Evolutionary conservation across 495 filamentous ascomycete genomes (phyloP).

Genomic region (Annulohypoxylon maeteangense): DNA sequence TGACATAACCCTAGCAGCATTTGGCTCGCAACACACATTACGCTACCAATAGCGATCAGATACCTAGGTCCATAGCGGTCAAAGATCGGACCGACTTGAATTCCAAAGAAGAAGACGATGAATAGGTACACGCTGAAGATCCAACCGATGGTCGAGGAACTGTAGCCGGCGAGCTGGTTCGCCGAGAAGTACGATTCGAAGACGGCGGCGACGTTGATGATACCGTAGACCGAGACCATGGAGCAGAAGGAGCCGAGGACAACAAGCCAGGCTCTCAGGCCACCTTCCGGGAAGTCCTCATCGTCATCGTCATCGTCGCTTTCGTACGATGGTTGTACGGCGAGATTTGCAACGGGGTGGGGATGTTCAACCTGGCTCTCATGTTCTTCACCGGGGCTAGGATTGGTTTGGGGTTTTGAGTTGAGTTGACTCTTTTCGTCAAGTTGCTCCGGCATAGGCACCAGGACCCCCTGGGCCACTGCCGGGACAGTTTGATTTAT

Average conservation of each 20-base stretch:
- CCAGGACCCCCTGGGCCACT: constrained; percentile 3
- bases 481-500: constrained; percentile 52
- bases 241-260: constrained; percentile 69
- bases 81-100: constrained; percentile 75
- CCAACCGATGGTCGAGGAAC: constrained; percentile 69
- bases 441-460: constrained; percentile 30
- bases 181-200: constrained; percentile 71
- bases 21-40: constrained; percentile 63
- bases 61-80: constrained; percentile 67
- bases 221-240: constrained; percentile 72
- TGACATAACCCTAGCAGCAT: constrained; percentile 63
- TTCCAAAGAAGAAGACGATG: constrained; percentile 70
- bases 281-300: constrained; percentile 67
- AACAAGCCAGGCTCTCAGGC: constrained; percentile 69
- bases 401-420: constrained; percentile 19
- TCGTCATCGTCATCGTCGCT: constrained; percentile 32
- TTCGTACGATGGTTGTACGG: constrained; percentile 1
- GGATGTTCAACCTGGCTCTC: constrained; percentile 23
- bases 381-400: constrained; percentile 4
- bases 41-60: constrained; percentile 63
- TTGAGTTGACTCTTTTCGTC: constrained; percentile 41
- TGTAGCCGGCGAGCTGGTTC: constrained; percentile 67
- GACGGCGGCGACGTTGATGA: constrained; percentile 71
- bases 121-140: constrained; percentile 72
- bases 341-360: constrained; percentile 15